Evolutionary conservation across 345 rosid species (phyloP), one percentile per base, ranked within the genome.

Genomic region (Arabidopsis arenosa): DNA sequence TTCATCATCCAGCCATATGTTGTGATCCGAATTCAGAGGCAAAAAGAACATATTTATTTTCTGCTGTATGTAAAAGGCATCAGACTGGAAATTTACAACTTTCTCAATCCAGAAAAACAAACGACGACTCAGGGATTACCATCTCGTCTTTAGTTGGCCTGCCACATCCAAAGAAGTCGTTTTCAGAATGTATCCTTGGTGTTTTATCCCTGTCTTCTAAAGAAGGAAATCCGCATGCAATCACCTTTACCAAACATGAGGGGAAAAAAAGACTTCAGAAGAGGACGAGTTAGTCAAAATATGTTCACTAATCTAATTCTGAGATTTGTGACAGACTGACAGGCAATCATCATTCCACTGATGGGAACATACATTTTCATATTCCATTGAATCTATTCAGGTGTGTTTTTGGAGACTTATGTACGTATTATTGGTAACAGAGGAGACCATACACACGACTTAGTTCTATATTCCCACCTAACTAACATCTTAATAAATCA

Each of bases 181-280:
- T 82, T 61, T 87, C 90, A 6, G 82, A 82, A 72, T 87, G 75
- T 72, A 76, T 58, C 72, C 21, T 18, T 18, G 21, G 21, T 18
- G 21, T 86, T 89, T 83, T 85, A 9, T 85, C 86, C 69, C 96
- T 86, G 61, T 86, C 91, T 81, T 91, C 98, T 53, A 91, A 55
- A 11, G 93, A 94, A 76, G 94, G 96, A 85, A 93, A 91, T 39
- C 98, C 96, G 58, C 97, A 93, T 2, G 94, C 85, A 55, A 77
- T 74, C 67, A 93, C 91, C 98, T 91, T 68, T 56, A 76, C 54
- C 30, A 28, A 18, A 18, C 21, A 18, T 18, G 21, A 18, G 21
- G 21, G 21, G 21, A 18, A 18, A 18, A 18, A 18, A 18, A 18
- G 21, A 18, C 21, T 18, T 18, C 21, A 18, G 21, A 18, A 18